These are phyloP conservation scores for Cutaneotrichosporon sp. DNA, from an alignment of 1,284 basidiomycete species.

Conservation along the genomic window DNA sequence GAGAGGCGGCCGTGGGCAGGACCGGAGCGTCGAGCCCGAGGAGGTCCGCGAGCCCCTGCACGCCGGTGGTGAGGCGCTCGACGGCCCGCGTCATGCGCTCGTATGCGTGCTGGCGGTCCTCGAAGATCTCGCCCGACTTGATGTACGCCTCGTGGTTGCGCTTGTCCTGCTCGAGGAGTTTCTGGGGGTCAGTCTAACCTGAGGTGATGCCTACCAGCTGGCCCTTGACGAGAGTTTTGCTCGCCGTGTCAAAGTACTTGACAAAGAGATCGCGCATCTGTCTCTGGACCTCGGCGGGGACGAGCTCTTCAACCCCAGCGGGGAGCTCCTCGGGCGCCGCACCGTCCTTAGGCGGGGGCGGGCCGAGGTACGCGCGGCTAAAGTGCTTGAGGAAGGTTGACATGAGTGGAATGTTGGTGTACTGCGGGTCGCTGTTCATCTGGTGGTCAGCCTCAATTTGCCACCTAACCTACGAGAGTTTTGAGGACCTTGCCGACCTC, in stretches of 20 bases:
- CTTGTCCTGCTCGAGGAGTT: slow-evolving; percentile 92
- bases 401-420: slow-evolving; percentile 81
- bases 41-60: slow-evolving; percentile 86
- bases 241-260: slow-evolving; percentile 87
- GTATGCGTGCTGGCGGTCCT: slow-evolving; percentile 96
- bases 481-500: slow-evolving; percentile 70
- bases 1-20: slow-evolving; percentile 69
- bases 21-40: slow-evolving; percentile 77
- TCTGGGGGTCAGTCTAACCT: slow-evolving; percentile 63
- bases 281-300: slow-evolving; percentile 79
- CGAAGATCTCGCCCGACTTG: slow-evolving; percentile 97
- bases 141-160: slow-evolving; percentile 99
- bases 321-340: slow-evolving; percentile 26
- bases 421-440: slow-evolving; percentile 82
- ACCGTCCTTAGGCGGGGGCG: slow-evolving; percentile 47
- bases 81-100: slow-evolving; percentile 97
- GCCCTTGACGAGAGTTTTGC: slow-evolving; percentile 86
- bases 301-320: slow-evolving; percentile 67
- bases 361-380: slow-evolving; percentile 77
- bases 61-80: slow-evolving; percentile 82
- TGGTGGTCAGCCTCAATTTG: slow-evolving; percentile 46
- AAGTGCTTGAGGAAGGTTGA: slow-evolving; percentile 83
- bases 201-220: slow-evolving; percentile 69
- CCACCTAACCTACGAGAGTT: slow-evolving; percentile 62
- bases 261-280: slow-evolving; percentile 91